Evolutionary conservation across 2,329 filamentous ascomycete species (phyloP).

Genomic region (Aureobasidium zeae): DNA sequence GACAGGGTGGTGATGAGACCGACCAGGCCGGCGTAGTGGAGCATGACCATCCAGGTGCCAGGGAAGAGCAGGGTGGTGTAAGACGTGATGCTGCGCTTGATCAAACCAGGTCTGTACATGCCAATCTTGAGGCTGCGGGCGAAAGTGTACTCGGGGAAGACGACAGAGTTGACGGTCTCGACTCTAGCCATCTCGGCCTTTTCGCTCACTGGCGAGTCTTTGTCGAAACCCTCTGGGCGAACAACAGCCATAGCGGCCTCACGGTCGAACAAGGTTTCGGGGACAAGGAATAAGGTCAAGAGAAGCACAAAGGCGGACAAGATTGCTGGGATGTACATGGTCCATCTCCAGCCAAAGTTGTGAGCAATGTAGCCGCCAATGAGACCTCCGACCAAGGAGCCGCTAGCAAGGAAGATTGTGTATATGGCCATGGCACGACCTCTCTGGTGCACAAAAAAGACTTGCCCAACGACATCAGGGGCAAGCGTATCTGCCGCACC

Average conservation of each 20-base stretch:
- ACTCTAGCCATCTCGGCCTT: constrained; percentile 21
- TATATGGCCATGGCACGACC: constrained; percentile 28
- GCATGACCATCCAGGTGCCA: constrained; percentile 34
- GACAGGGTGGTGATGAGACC: constrained; percentile 33
- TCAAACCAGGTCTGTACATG: constrained; percentile 29
- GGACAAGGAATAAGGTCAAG: constrained; percentile 30
- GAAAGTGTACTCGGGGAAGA: constrained; percentile 25
- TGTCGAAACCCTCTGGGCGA: constrained; percentile 16
- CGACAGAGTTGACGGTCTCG: constrained; percentile 19
- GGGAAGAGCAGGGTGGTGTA: constrained; percentile 32
- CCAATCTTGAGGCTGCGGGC: constrained; percentile 30
- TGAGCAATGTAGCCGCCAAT: constrained; percentile 35
- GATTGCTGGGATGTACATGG: constrained; percentile 35
- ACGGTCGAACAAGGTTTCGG: constrained; percentile 35
- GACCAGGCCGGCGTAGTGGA: constrained; percentile 36
- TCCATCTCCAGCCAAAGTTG: constrained; percentile 28
- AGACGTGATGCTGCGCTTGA: constrained; percentile 30
- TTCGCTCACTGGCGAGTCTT: constrained; percentile 17
- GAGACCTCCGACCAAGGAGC: constrained; percentile 32
- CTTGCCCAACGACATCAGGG: constrained; percentile 34
- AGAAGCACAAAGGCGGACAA: constrained; percentile 27
- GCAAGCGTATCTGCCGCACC: constrained; percentile 33
- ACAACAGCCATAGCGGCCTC: constrained; percentile 19
- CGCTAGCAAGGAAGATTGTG: constrained; percentile 32
- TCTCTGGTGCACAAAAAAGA: constrained; percentile 33